phyloP scores from a whole-genome alignment of 306 rosid genomes.

The Cyamopsis tetragonoloba region DNA sequence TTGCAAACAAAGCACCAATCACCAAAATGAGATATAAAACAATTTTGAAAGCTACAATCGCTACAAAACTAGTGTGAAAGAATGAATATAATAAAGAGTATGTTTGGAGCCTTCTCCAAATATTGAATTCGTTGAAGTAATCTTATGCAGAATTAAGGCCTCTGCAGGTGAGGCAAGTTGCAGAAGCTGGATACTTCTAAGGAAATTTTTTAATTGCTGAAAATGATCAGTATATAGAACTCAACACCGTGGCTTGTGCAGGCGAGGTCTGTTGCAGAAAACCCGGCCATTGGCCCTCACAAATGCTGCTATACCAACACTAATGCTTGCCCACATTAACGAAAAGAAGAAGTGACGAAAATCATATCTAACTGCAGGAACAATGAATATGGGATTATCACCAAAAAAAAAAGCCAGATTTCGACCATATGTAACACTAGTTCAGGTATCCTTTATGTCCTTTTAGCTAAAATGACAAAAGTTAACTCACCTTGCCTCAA shows the following conservation, averaged over 20 bases:
- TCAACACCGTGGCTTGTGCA: conserved; percentile 61
- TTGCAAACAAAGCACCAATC: background rate
- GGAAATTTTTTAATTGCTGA: background rate
- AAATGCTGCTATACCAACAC: conserved; percentile 66
- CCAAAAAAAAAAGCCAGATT: background rate
- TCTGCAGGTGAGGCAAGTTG: background rate
- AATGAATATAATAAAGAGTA: conserved; percentile 25
- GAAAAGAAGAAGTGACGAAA: conserved; percentile 68
- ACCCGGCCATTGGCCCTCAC: conserved; percentile 76
- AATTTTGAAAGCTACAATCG: conserved; percentile 18
- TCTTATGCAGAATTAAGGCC: background rate
- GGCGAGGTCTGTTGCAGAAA: conserved; percentile 79
- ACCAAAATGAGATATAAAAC: conserved; percentile 8
- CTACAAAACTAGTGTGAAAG: conserved; percentile 28
- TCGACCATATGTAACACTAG: background rate
- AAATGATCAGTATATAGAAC: background rate
- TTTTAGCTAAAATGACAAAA: no score
- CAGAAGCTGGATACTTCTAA: background rate
- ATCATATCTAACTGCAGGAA: conserved; percentile 58
- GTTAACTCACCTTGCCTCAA: no score
- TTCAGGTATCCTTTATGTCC: no score
- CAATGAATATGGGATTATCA: background rate
- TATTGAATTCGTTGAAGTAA: conserved; percentile 25
- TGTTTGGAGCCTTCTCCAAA: background rate
- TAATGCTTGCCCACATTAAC: conserved; percentile 67